phyloP scores from a whole-genome alignment of 345 rosid genomes.

The Nasturtium officinale region DNA sequence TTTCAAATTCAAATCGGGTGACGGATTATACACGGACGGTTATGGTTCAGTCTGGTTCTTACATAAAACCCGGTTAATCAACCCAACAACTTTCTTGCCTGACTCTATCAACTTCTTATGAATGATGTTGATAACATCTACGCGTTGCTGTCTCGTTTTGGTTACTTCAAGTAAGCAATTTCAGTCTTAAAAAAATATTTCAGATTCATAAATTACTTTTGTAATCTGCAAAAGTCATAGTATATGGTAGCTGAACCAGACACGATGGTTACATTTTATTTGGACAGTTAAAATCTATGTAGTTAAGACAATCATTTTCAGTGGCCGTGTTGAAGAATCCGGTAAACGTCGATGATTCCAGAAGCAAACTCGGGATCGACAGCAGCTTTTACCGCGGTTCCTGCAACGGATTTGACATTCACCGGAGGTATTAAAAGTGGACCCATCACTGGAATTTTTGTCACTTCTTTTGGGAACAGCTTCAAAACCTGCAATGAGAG shows the following conservation, averaged over 20 bases:
- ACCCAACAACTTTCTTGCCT: neutral
- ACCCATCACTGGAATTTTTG: constrained; percentile 57
- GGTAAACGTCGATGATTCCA: constrained; percentile 58
- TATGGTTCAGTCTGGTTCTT: constrained; percentile 1
- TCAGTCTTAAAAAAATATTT: too few species aligned
- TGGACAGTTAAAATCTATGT: neutral
- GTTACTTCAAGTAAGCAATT: too few species aligned
- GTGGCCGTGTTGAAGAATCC: constrained; percentile 45
- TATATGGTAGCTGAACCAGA: neutral
- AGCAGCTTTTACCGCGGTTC: constrained; percentile 63
- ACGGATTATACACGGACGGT: neutral
- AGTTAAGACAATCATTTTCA: constrained; percentile 4
- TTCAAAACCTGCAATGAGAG: constrained; percentile 50
- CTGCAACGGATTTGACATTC: constrained; percentile 54
- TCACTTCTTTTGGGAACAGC: constrained; percentile 50
- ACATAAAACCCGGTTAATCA: neutral
- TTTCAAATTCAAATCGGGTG: neutral
- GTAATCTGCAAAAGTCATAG: too few species aligned
- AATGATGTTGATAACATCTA: neutral
- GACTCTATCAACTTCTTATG: neutral
- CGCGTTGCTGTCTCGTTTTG: too few species aligned
- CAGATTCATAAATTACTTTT: too few species aligned
- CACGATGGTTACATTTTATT: constrained; percentile 8
- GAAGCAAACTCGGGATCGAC: constrained; percentile 51
- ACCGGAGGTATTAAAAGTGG: constrained; percentile 66